Evolutionary conservation across 2,329 filamentous ascomycete genomes (phyloP).

Genomic region (Pseudogymnoascus sp.): DNA sequence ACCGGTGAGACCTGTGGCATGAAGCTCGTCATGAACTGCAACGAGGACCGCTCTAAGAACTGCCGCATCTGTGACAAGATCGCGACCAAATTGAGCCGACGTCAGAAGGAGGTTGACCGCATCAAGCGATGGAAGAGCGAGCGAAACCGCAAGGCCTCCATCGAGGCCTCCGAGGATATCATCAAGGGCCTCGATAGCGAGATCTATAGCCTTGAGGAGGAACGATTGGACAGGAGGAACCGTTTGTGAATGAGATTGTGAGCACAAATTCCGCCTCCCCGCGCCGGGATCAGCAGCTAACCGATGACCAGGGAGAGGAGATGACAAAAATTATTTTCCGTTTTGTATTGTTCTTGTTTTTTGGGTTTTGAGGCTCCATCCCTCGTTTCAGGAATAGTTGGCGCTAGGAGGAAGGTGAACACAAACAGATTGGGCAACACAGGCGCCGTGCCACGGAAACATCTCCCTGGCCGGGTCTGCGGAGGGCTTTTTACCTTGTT

Average conservation of each 20-base stretch:
- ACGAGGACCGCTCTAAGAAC: constrained; percentile 46
- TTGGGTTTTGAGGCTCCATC: constrained; percentile 1
- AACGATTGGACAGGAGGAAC: constrained; percentile 29
- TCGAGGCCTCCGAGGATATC: constrained; percentile 62
- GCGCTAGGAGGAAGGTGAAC: constrained; percentile 1
- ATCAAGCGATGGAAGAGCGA: constrained; percentile 68
- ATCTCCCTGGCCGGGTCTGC: constrained; percentile 1
- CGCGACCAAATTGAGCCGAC: constrained; percentile 71
- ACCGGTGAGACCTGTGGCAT: constrained; percentile 95
- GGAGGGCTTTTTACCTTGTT: background rate
- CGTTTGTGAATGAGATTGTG: background rate
- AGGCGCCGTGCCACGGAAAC: background rate
- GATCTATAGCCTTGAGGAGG: constrained; percentile 39
- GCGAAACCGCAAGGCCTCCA: constrained; percentile 51
- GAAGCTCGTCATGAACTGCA: constrained; percentile 74
- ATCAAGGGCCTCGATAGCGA: constrained; percentile 58
- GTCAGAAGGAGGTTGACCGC: constrained; percentile 65
- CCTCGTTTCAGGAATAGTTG: constrained; percentile 2
- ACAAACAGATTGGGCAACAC: background rate
- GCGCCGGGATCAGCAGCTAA: background rate
- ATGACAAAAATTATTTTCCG: background rate
- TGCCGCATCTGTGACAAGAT: constrained; percentile 88
- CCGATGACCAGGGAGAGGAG: background rate
- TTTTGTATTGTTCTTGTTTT: constrained; percentile 1
- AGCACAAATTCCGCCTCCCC: background rate